Evolutionary conservation across 2,329 filamentous ascomycete genomes (phyloP).

Genomic region (Cercospora janseana): DNA sequence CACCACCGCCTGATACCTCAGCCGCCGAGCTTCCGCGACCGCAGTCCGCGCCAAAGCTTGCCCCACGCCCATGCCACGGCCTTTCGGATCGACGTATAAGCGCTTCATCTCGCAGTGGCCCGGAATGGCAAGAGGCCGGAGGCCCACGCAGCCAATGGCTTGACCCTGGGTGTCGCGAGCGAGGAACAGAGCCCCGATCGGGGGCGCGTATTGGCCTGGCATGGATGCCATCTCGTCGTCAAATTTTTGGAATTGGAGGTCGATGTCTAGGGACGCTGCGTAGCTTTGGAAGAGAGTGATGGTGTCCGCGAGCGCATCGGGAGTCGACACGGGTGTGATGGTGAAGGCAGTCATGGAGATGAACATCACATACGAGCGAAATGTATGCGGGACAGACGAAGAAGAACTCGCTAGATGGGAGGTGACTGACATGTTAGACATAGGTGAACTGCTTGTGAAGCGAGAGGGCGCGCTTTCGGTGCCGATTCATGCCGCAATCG

Average conservation of each 20-base stretch:
- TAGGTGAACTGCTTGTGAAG: not conserved
- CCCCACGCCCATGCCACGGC: constrained; percentile 52
- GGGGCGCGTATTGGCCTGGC: constrained; percentile 54
- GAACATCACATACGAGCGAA: too few species aligned
- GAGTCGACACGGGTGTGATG: constrained; percentile 42
- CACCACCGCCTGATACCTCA: constrained; percentile 54
- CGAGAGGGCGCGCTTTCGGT: constrained; percentile 1
- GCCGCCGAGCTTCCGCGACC: constrained; percentile 45
- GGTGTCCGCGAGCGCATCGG: constrained; percentile 43
- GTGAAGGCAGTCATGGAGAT: constrained; percentile 20
- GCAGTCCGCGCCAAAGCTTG: constrained; percentile 48
- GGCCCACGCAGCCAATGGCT: constrained; percentile 52
- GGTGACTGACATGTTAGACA: too few species aligned
- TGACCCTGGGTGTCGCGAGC: constrained; percentile 38
- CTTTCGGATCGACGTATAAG: constrained; percentile 51
- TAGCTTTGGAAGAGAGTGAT: constrained; percentile 42
- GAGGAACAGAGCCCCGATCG: constrained; percentile 51
- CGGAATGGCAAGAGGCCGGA: constrained; percentile 42
- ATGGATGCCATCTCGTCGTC: constrained; percentile 51
- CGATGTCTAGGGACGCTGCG: constrained; percentile 49
- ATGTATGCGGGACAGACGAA: too few species aligned
- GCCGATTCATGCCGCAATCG: not conserved
- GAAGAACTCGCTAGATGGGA: too few species aligned
- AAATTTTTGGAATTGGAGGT: constrained; percentile 59
- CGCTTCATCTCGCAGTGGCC: constrained; percentile 55